These are phyloP conservation scores for Mesembryanthemum crystallinum DNA, from an alignment of 148 eudicot species.

Conservation along the genomic window DNA sequence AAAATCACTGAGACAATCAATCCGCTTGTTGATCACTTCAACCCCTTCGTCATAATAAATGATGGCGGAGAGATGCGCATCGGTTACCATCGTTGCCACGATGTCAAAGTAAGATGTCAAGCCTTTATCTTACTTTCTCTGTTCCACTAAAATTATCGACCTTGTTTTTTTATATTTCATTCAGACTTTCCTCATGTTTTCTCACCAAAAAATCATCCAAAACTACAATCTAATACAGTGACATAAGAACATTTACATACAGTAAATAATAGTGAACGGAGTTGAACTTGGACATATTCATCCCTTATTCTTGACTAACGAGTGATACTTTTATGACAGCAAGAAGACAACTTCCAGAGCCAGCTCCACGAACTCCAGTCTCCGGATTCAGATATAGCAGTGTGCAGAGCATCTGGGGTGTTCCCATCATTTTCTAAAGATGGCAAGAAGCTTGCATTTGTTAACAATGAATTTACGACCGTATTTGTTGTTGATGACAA, in stretches of 20 bases:
- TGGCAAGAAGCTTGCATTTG: constrained; percentile 22
- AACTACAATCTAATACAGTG: too few relatives aligned
- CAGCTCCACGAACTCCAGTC: neutral
- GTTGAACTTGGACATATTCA: too few relatives aligned
- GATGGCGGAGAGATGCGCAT: neutral
- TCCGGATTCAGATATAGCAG: neutral
- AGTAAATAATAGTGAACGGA: too few relatives aligned
- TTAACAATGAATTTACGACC: constrained; percentile 10
- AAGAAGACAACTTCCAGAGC: too few relatives aligned
- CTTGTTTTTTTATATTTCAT: too few relatives aligned
- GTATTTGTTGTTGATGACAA: constrained; percentile 9
- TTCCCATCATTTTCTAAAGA: constrained; percentile 15
- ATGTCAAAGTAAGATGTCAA: too few relatives aligned
- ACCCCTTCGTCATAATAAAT: constrained; percentile 20
- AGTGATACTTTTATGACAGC: neutral
- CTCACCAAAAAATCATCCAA: too few relatives aligned
- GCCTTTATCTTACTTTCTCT: too few relatives aligned
- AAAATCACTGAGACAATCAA: neutral
- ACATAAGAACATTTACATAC: too few relatives aligned
- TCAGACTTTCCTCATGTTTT: too few relatives aligned
- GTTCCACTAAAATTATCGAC: too few relatives aligned
- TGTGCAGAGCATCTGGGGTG: constrained; percentile 10
- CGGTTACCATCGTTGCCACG: constrained; percentile 20
- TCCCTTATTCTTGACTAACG: too few relatives aligned
- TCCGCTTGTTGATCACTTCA: constrained; percentile 15